phyloP scores from a whole-genome alignment of 75 land plant species.

The Sequoia sempervirens region DNA sequence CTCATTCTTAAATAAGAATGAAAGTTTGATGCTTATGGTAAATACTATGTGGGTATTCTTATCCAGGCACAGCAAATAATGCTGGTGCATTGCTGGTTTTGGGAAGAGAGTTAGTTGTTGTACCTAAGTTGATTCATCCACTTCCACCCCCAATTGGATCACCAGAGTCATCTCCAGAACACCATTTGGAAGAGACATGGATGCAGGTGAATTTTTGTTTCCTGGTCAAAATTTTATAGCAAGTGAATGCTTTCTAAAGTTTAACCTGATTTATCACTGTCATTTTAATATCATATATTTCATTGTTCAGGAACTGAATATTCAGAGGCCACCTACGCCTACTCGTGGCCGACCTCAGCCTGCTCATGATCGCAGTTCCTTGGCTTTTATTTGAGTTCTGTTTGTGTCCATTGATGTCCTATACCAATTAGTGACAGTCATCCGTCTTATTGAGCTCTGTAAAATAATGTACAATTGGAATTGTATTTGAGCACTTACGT shows the following conservation, averaged over 20 bases:
- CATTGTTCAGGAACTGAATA: slow-evolving; percentile 46
- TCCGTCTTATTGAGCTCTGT: not conserved
- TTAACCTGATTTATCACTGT: not conserved
- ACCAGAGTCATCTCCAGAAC: slow-evolving; percentile 47
- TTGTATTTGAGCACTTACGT: not conserved
- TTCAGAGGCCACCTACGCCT: slow-evolving; percentile 63
- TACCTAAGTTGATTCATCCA: slow-evolving; percentile 66
- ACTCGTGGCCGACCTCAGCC: slow-evolving; percentile 55
- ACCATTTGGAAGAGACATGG: slow-evolving; percentile 41
- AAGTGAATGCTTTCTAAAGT: not conserved
- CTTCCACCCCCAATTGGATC: slow-evolving; percentile 49
- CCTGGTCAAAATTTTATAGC: not conserved
- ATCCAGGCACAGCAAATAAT: slow-evolving; percentile 57
- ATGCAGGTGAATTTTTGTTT: slow-evolving; percentile 39
- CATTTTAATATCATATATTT: not conserved
- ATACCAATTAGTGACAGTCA: not conserved
- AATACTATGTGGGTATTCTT: not conserved
- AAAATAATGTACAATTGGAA: not conserved
- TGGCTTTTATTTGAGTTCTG: slow-evolving; percentile 41
- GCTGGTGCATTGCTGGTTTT: slow-evolving; percentile 59
- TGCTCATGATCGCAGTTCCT: slow-evolving; percentile 39
- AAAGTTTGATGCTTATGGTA: not conserved
- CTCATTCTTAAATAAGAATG: not conserved
- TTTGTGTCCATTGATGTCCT: not conserved
- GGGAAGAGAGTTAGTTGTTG: slow-evolving; percentile 51